Conservation (phyloP, 805 yeast species). For the Lachancea nothofagi region DNA sequence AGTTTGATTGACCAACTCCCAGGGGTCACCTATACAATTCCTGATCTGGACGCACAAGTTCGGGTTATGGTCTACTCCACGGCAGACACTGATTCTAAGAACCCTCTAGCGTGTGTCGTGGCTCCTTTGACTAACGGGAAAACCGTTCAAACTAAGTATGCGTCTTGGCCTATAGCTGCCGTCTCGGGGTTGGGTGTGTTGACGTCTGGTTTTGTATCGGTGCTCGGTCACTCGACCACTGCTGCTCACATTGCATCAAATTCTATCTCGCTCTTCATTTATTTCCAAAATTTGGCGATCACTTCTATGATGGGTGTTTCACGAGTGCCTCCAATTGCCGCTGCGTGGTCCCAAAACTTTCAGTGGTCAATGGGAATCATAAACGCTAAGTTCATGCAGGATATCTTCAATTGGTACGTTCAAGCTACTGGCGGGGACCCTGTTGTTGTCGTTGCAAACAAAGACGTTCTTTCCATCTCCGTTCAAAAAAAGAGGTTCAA, state of each 20-base stretch:
- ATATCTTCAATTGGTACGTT: constrained; percentile 86
- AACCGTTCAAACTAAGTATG: constrained; percentile 88
- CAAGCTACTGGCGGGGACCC: constrained; percentile 91
- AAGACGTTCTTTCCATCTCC: constrained; percentile 65
- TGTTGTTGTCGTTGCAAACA: constrained; percentile 64
- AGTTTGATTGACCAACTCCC: constrained; percentile 56
- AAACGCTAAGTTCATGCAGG: constrained; percentile 67
- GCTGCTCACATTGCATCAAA: constrained; percentile 98
- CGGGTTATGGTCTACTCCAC: constrained; percentile 58
- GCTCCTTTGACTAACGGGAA: constrained; percentile 82
- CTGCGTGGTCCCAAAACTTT: constrained; percentile 97
- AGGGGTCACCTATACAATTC: constrained; percentile 78
- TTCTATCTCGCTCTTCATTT: constrained; percentile 84
- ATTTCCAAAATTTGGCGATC: constrained; percentile 89
- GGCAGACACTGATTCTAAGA: constrained; percentile 37
- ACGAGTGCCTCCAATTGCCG: constrained; percentile 90
- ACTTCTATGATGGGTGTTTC: constrained; percentile 94
- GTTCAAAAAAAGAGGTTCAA: constrained; percentile 57
- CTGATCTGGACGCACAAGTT: constrained; percentile 91
- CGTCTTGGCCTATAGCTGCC: constrained; percentile 94
- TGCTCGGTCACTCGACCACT: constrained; percentile 83
- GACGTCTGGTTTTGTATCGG: constrained; percentile 81
- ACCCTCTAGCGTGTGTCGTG: constrained; percentile 83
- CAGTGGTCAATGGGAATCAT: constrained; percentile 95
- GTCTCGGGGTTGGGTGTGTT: constrained; percentile 82